phyloP scores from a whole-genome alignment of 371 early-diverging fungal genomes.

The Rhizopus stolonifer region DNA sequence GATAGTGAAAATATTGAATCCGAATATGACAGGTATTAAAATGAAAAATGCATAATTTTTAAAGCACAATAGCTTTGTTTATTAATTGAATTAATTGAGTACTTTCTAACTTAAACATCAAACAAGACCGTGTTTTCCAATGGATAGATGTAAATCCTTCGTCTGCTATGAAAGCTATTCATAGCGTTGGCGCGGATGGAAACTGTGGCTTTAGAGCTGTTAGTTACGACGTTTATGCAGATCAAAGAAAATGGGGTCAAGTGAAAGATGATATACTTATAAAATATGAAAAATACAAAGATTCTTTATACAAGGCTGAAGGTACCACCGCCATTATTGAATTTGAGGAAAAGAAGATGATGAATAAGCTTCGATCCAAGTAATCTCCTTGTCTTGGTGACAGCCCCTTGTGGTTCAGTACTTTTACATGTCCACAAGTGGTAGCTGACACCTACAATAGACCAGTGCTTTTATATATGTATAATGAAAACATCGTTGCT shows the following conservation, averaged over 20 bases:
- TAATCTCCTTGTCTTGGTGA: not conserved
- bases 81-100: not conserved
- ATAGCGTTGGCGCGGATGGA: slow-evolving; percentile 3
- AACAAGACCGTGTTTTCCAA: not conserved
- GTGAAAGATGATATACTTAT: slow-evolving; percentile 4
- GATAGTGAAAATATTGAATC: no score
- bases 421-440: not conserved
- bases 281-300: not conserved
- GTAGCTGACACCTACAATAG: not conserved
- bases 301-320: not conserved
- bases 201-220: slow-evolving; percentile 7
- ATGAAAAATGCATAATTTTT: no score
- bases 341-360: not conserved
- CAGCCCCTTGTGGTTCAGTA: not conserved
- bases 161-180: not conserved
- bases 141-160: not conserved
- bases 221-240: not conserved
- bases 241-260: not conserved
- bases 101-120: not conserved
- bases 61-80: no score
- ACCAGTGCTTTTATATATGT: not conserved
- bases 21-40: no score
- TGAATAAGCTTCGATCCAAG: not conserved
- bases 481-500: no score
- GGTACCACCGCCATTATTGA: not conserved